phyloP scores from a whole-genome alignment of 495 filamentous ascomycete species.

The Aspergillus hancockii region DNA sequence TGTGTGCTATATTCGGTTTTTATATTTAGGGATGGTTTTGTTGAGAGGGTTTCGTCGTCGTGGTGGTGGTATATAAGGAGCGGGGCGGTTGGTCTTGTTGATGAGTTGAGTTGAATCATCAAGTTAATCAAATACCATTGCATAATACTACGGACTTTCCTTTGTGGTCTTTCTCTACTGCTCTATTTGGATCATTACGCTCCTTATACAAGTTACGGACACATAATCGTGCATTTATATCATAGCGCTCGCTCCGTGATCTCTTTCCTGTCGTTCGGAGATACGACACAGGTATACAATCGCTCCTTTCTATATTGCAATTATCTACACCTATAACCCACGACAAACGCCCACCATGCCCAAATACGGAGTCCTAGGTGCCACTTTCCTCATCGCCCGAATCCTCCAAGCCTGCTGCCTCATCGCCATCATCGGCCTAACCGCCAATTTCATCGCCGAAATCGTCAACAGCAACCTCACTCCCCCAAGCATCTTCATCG shows the following conservation, averaged over 20 bases:
- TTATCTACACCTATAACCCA: too few relatives aligned
- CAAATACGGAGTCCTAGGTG: constrained; percentile 70
- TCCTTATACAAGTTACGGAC: neutral
- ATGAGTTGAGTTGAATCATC: neutral
- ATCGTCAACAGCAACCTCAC: constrained; percentile 64
- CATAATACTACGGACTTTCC: neutral
- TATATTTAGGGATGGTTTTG: neutral
- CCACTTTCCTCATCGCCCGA: constrained; percentile 73
- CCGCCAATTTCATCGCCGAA: constrained; percentile 77
- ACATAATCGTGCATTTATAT: too few relatives aligned
- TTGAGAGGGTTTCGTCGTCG: neutral
- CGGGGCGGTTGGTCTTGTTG: neutral
- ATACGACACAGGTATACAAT: neutral
- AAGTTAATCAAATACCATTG: neutral
- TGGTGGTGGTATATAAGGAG: neutral
- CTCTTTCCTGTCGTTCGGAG: neutral
- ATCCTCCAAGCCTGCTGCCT: constrained; percentile 70
- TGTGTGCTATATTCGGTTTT: neutral
- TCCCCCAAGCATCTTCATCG: constrained; percentile 72
- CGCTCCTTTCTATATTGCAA: neutral
- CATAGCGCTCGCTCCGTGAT: neutral
- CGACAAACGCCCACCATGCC: constrained; percentile 25
- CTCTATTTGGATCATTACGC: neutral
- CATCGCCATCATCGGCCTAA: constrained; percentile 77
- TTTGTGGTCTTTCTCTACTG: neutral